Conservation (phyloP, 768 basidiomycete genomes). For the Lactarius psammicola region DNA sequence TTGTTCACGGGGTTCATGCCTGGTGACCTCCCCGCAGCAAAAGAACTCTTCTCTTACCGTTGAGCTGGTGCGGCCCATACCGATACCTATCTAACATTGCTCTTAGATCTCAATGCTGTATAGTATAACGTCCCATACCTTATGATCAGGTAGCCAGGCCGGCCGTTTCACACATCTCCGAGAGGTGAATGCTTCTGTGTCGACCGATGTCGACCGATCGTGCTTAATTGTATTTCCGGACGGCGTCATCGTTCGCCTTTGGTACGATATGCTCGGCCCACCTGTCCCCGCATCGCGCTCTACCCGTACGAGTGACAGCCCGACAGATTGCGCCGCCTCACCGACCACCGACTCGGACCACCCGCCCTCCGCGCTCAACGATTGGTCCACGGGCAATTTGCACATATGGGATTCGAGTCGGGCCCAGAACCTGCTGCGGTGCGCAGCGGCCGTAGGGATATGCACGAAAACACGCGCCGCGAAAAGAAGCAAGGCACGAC, state of each 20-base stretch:
- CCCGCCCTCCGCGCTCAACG: too few species aligned
- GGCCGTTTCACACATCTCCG: slow-evolving; percentile 45
- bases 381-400: slow-evolving; percentile 35
- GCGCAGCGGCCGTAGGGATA: neutral
- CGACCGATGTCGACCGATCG: slow-evolving; percentile 39
- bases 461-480: neutral
- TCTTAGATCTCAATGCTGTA: slow-evolving; percentile 28
- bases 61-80: slow-evolving; percentile 28
- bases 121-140: slow-evolving; percentile 27
- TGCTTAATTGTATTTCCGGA: too few species aligned
- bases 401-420: slow-evolving; percentile 31
- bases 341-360: slow-evolving; percentile 26
- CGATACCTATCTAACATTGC: slow-evolving; percentile 33
- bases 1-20: slow-evolving; percentile 39
- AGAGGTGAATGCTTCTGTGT: slow-evolving; percentile 39
- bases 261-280: slow-evolving; percentile 47
- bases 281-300: slow-evolving; percentile 49
- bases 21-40: slow-evolving; percentile 39
- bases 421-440: slow-evolving; percentile 39
- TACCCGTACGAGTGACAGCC: slow-evolving; percentile 34
- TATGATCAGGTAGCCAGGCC: slow-evolving; percentile 51
- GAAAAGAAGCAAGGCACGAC: neutral
- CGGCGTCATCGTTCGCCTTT: slow-evolving; percentile 39
- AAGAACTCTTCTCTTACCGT: slow-evolving; percentile 29
- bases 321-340: slow-evolving; percentile 45